phyloP scores from a whole-genome alignment of 306 rosid species.

The Comarum palustre region DNA sequence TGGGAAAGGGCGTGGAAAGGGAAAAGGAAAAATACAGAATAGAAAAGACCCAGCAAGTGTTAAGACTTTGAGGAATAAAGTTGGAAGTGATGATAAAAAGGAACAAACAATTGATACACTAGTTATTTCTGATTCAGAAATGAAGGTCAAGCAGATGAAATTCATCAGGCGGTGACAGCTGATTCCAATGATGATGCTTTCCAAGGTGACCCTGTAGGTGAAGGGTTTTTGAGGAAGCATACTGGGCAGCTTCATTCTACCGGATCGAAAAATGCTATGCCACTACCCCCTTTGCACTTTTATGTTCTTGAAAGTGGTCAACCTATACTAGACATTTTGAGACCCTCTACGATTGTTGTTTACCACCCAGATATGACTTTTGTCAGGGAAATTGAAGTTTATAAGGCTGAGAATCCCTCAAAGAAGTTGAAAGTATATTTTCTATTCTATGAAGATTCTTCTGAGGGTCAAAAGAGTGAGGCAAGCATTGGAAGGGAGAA shows the following conservation, averaged over 20 bases:
- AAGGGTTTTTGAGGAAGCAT: constrained; percentile 48
- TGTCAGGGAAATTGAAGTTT: constrained; percentile 89
- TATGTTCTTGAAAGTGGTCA: constrained; percentile 89
- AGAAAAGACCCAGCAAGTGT: constrained; percentile 37
- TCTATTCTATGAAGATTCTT: constrained; percentile 85
- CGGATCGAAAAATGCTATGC: constrained; percentile 38
- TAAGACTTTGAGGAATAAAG: constrained; percentile 35
- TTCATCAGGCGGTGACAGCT: constrained; percentile 35
- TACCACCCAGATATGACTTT: constrained; percentile 94
- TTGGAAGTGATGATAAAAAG: constrained; percentile 28
- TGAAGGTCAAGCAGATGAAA: constrained; percentile 37
- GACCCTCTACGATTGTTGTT: constrained; percentile 71
- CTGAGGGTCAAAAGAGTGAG: constrained; percentile 91
- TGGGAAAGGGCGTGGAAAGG: constrained; percentile 37
- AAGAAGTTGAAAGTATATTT: constrained; percentile 76
- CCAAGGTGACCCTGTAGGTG: constrained; percentile 38
- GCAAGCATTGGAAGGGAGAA: constrained; percentile 92
- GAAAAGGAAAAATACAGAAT: constrained; percentile 54
- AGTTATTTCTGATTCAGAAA: constrained; percentile 40
- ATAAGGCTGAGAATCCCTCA: constrained; percentile 72
- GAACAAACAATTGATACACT: constrained; percentile 33
- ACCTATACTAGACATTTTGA: constrained; percentile 73
- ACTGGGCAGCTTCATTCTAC: constrained; percentile 26
- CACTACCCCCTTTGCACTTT: constrained; percentile 72
- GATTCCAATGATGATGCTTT: constrained; percentile 32